Conservation (phyloP, 2,329 filamentous ascomycete genomes). For the Neoascochyta sp. region DNA sequence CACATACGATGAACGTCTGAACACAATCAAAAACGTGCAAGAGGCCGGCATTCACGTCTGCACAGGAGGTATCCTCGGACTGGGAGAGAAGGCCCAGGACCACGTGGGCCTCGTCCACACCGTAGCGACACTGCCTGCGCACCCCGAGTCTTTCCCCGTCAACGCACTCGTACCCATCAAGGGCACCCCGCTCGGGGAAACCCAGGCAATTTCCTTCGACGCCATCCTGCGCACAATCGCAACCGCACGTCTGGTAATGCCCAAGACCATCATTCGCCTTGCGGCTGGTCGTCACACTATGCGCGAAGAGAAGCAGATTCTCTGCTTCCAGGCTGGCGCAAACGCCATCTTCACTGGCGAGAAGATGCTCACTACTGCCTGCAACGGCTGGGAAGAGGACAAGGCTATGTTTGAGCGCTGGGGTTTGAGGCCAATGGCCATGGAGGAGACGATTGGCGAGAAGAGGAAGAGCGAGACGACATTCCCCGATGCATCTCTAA, state of each 20-base stretch:
- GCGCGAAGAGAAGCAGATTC: conserved; percentile 80
- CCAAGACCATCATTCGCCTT: conserved; percentile 78
- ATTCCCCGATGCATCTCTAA: conserved; percentile 10
- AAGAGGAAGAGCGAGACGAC: conserved; percentile 19
- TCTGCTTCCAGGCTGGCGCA: conserved; percentile 86
- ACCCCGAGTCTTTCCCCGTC: conserved; percentile 88
- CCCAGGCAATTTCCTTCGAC: conserved; percentile 68
- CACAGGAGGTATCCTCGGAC: conserved; percentile 80
- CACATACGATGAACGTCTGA: conserved; percentile 79
- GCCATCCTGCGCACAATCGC: conserved; percentile 78
- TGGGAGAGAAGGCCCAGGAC: conserved; percentile 75
- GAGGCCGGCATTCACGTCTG: conserved; percentile 88
- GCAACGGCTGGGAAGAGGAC: conserved; percentile 88
- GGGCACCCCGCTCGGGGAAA: conserved; percentile 78
- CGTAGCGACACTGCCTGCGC: conserved; percentile 71
- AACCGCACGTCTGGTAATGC: conserved; percentile 78
- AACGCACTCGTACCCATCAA: conserved; percentile 89
- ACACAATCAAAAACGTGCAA: conserved; percentile 74
- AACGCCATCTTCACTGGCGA: conserved; percentile 95
- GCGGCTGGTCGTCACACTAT: conserved; percentile 81
- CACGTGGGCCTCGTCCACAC: conserved; percentile 81
- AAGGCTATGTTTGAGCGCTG: conserved; percentile 77
- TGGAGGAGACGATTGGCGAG: conserved; percentile 34
- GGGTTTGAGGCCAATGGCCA: conserved; percentile 73
- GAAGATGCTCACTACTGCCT: conserved; percentile 92